Evolutionary conservation across 345 rosid species (phyloP).

Genomic region (Erucastrum elatum): DNA sequence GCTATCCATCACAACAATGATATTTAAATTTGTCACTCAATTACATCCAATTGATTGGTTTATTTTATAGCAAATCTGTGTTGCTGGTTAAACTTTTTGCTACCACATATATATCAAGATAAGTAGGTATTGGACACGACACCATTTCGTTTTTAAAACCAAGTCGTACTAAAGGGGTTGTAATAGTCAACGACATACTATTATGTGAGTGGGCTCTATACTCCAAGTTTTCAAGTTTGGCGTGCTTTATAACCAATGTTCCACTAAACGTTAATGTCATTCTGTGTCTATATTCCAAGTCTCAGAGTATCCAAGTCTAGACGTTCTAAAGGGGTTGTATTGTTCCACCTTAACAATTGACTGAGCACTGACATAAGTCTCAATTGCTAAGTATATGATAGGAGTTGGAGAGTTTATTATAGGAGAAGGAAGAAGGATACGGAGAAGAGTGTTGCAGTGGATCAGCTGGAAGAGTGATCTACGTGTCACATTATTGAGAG

Average conservation of each 20-base stretch:
- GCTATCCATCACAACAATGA: background rate
- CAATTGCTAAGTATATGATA: background rate
- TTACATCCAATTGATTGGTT: background rate
- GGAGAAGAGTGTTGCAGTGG: too few species aligned
- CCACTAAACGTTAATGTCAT: background rate
- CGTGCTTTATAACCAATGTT: background rate
- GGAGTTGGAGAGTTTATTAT: too few species aligned
- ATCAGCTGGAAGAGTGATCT: too few species aligned
- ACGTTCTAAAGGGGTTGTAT: background rate
- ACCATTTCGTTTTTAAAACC: background rate
- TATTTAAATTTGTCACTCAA: background rate
- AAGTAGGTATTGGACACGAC: background rate
- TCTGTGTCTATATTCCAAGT: background rate
- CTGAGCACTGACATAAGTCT: background rate
- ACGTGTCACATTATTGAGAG: too few species aligned
- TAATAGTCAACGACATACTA: background rate
- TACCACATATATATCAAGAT: background rate
- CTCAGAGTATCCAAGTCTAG: background rate
- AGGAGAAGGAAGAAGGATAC: too few species aligned
- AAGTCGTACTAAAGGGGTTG: background rate
- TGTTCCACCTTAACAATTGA: background rate
- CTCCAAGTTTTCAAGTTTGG: background rate
- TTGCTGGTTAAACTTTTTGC: background rate
- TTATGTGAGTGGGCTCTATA: background rate
- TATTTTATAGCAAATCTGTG: background rate